phyloP scores from a whole-genome alignment of 805 yeast species.

The Candida odintsovae region DNA sequence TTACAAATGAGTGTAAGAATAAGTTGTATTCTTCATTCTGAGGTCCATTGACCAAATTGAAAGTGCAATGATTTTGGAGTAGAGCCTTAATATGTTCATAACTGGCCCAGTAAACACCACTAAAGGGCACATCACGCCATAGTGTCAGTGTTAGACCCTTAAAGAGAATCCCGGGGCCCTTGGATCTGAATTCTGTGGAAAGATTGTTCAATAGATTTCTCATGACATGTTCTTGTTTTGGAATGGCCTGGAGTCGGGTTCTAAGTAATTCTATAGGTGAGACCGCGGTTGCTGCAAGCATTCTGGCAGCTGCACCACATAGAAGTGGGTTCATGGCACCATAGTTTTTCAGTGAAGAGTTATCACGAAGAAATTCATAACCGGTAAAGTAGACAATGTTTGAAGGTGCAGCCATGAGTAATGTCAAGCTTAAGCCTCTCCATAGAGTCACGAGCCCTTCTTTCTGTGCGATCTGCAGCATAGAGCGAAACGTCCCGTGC shows the following conservation, averaged over 20 bases:
- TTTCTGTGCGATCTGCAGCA: conserved; percentile 52
- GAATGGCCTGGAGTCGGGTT: conserved; percentile 88
- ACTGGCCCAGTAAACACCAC: conserved; percentile 90
- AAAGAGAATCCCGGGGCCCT: conserved; percentile 66
- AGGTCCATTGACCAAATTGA: not conserved
- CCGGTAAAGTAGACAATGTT: conserved; percentile 93
- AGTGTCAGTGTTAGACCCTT: conserved; percentile 82
- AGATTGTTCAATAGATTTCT: conserved; percentile 50
- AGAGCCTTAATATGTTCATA: conserved; percentile 51
- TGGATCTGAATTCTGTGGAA: conserved; percentile 38
- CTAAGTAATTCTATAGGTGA: conserved; percentile 85
- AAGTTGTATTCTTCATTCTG: conserved; percentile 29
- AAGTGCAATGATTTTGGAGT: conserved; percentile 1
- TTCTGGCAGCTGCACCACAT: conserved; percentile 82
- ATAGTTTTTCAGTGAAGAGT: conserved; percentile 46
- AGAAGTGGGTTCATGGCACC: conserved; percentile 60
- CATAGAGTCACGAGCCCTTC: conserved; percentile 81
- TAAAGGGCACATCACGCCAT: conserved; percentile 97
- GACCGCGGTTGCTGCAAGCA: conserved; percentile 75
- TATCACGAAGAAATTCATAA: conserved; percentile 78
- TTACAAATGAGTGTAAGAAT: conserved; percentile 59
- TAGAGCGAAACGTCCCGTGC: conserved; percentile 71
- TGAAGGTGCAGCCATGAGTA: conserved; percentile 87
- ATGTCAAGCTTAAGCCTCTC: conserved; percentile 81
- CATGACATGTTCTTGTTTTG: conserved; percentile 38